phyloP scores from a whole-genome alignment of 225 moss, liverwort and hornwort genomes.

The Climacium dendroides region DNA sequence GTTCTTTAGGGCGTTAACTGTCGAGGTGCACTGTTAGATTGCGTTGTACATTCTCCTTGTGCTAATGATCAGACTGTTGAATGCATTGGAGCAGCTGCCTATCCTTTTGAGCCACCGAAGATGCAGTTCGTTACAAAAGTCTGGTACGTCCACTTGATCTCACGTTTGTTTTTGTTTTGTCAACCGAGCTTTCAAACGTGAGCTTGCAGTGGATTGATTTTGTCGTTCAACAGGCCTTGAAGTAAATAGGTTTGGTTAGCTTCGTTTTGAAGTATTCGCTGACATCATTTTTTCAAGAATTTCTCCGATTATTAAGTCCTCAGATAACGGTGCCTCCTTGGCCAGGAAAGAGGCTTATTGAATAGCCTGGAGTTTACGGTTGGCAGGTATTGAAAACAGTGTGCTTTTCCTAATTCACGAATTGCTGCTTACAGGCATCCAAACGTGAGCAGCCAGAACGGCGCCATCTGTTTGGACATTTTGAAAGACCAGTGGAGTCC shows the following conservation, averaged over 20 bases:
- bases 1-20: not conserved
- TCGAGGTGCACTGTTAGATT: not conserved
- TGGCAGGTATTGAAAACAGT: not conserved
- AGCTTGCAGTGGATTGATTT: not conserved
- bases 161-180: not conserved
- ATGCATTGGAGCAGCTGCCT: conserved; percentile 62
- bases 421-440: conserved; percentile 62
- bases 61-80: conserved; percentile 2
- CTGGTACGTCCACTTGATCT: conserved; percentile 42
- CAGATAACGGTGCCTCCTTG: not conserved
- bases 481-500: conserved; percentile 99
- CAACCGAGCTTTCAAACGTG: not conserved
- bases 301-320: not conserved
- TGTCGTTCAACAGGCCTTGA: not conserved
- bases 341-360: not conserved
- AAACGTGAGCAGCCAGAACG: conserved; percentile 96
- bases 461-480: conserved; percentile 96
- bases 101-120: conserved; percentile 98
- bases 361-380: not conserved
- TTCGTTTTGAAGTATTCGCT: not conserved
- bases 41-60: not conserved
- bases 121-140: conserved; percentile 99
- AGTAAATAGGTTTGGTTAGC: not conserved
- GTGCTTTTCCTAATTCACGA: not conserved
- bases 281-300: not conserved